These are phyloP conservation scores for Canavalia gladiata DNA, from an alignment of 306 rosid genomes.

Conservation along the genomic window DNA sequence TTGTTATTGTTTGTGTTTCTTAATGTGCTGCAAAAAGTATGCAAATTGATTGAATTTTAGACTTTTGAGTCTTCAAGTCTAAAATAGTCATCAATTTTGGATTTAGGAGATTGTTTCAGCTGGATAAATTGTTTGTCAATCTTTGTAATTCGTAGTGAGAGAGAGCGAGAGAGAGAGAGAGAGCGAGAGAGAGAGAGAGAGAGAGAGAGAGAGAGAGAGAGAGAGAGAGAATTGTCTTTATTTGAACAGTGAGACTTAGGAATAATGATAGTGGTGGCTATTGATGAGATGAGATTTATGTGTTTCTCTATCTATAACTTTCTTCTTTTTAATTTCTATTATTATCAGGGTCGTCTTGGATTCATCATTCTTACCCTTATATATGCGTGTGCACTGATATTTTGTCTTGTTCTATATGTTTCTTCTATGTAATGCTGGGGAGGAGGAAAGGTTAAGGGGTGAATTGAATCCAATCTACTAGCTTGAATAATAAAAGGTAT, in stretches of 20 bases:
- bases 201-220: not conserved
- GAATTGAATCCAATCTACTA: constrained; percentile 2
- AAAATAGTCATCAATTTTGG: not conserved
- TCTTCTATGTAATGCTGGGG: not conserved
- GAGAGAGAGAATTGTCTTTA: not conserved
- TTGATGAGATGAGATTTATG: constrained; percentile 6
- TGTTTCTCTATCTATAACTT: constrained; percentile 1
- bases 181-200: no score
- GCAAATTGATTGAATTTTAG: not conserved
- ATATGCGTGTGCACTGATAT: not conserved
- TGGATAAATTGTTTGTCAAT: not conserved
- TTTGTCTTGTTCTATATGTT: not conserved
- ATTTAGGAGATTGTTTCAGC: not conserved
- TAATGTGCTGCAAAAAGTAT: not conserved
- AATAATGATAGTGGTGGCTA: not conserved
- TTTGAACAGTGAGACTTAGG: not conserved
- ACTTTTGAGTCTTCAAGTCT: not conserved
- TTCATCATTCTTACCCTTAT: not conserved
- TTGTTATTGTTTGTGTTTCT: not conserved
- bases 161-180: not conserved
- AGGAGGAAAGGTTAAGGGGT: constrained; percentile 11
- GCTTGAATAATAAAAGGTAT: not conserved
- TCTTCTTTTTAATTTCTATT: not conserved
- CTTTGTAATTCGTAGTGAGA: not conserved
- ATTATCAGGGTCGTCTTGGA: constrained; percentile 15